A percentile compares a stretch with the other conserved stretches of the same genome.
phyloP scores from a whole-genome alignment of 805 yeast genomes.

The Cyberlindnera bimundalis region DNA sequence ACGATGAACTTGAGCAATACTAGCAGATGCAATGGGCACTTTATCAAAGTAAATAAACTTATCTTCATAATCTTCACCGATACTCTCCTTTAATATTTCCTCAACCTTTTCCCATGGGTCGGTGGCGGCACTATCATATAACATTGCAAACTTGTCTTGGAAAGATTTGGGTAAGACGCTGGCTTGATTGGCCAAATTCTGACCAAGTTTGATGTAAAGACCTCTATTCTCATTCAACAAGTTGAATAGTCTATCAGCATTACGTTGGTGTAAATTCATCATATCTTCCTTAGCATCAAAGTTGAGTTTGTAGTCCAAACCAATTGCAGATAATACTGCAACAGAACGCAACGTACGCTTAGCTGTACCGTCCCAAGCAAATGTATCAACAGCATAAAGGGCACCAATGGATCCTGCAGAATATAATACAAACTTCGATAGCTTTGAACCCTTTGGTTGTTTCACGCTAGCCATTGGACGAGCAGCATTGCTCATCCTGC shows the following conservation, averaged over 20 bases:
- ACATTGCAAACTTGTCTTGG: slow-evolving; percentile 50
- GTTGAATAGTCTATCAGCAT: slow-evolving; percentile 48
- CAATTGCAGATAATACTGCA: slow-evolving; percentile 45
- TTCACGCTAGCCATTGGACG: too few relatives aligned
- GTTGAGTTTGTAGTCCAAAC: slow-evolving; percentile 56
- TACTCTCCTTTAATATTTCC: slow-evolving; percentile 33
- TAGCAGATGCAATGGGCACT: slow-evolving; percentile 69
- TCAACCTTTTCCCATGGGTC: slow-evolving; percentile 51
- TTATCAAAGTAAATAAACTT: slow-evolving; percentile 46
- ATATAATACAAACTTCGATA: slow-evolving; percentile 3
- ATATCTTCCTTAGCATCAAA: slow-evolving; percentile 44
- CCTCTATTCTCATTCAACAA: slow-evolving; percentile 49
- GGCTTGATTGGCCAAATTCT: slow-evolving; percentile 75
- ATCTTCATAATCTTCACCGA: slow-evolving; percentile 41
- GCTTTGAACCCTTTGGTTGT: background rate
- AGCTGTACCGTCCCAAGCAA: slow-evolving; percentile 45
- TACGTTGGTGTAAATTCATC: slow-evolving; percentile 55
- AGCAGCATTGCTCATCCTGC: slow-evolving; percentile 2
- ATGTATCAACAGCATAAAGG: slow-evolving; percentile 34
- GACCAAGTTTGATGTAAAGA: slow-evolving; percentile 73
- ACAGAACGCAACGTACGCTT: slow-evolving; percentile 52
- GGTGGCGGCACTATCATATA: slow-evolving; percentile 68
- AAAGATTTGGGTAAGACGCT: slow-evolving; percentile 61
- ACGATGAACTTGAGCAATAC: slow-evolving; percentile 67
- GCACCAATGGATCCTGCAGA: slow-evolving; percentile 8